These are phyloP conservation scores for Trichosporon sp. DNA, from an alignment of 1,284 basidiomycete genomes.

Conservation along the genomic window DNA sequence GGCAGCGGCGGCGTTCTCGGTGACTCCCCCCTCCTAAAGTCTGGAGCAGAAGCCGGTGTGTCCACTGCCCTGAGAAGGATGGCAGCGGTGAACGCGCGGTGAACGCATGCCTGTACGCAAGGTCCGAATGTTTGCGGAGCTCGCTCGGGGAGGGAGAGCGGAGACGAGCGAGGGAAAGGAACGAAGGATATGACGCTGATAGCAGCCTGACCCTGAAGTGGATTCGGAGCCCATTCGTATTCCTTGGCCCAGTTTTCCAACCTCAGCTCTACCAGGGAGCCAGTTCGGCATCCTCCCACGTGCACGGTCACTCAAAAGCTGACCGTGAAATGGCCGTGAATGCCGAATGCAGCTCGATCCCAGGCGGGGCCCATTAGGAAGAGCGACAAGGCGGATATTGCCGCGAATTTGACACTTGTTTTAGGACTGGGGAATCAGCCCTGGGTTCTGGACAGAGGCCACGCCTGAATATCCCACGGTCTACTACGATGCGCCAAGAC, in stretches of 20 bases:
- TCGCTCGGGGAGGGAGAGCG: not conserved
- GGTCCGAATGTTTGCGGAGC: slow-evolving; percentile 2
- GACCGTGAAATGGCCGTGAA: not conserved
- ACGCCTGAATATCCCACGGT: not conserved
- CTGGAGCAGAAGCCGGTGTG: not conserved
- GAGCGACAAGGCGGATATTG: not conserved
- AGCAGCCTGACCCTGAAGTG: not conserved
- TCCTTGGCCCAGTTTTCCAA: not conserved
- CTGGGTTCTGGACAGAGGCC: not conserved
- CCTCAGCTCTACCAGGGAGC: not conserved
- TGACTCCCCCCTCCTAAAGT: not conserved
- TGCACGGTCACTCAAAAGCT: not conserved
- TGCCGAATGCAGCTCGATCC: not conserved
- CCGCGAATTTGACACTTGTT: not conserved
- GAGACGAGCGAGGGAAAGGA: not conserved
- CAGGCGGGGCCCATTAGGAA: not conserved
- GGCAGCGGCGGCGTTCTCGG: too few species aligned
- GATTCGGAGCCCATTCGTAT: slow-evolving; percentile 10
- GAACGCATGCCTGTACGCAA: not conserved
- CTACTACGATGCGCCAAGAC: not conserved
- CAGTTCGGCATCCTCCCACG: not conserved
- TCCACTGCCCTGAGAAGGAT: not conserved
- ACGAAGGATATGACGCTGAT: not conserved
- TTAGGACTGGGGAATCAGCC: too few species aligned
- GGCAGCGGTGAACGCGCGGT: not conserved